Conservation (phyloP, 1,284 basidiomycete species). For the Amylostereum areolatum region DNA sequence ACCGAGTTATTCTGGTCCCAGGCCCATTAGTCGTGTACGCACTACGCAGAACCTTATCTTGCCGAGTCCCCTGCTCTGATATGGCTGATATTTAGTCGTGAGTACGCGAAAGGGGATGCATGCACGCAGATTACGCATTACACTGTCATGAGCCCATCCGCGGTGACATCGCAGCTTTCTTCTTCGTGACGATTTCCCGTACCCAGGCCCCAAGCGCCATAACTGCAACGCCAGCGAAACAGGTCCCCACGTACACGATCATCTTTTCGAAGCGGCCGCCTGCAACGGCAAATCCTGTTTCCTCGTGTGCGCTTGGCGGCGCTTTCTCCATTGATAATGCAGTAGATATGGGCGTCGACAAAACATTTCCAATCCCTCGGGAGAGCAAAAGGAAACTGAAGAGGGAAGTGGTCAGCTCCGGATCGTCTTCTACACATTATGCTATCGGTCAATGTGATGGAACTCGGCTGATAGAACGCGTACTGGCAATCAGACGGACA, state of each 20-base stretch:
- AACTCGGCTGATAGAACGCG: not conserved
- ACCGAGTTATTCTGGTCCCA: no score
- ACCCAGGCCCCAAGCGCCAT: no score
- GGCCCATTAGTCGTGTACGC: no score
- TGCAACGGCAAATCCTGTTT: slow-evolving; percentile 19
- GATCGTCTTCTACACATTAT: slow-evolving; percentile 19
- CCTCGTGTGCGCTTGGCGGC: not conserved
- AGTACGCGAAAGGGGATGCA: no score
- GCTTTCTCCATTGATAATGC: slow-evolving; percentile 1
- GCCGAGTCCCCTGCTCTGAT: no score
- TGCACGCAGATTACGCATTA: no score
- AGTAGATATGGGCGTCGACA: slow-evolving; percentile 13
- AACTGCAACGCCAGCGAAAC: slow-evolving; percentile 28
- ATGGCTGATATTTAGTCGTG: no score
- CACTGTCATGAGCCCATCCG: no score
- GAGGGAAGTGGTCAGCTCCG: slow-evolving; percentile 17
- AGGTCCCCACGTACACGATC: slow-evolving; percentile 30
- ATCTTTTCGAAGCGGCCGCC: slow-evolving; percentile 26
- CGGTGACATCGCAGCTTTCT: no score
- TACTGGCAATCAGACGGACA: slow-evolving; percentile 16
- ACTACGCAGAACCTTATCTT: no score
- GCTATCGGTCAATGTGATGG: not conserved
- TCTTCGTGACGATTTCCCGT: no score
- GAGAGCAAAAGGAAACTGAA: slow-evolving; percentile 23
- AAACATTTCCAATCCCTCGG: slow-evolving; percentile 20